Conservation (phyloP, 495 filamentous ascomycete species). For the Neurospora terricola region DNA sequence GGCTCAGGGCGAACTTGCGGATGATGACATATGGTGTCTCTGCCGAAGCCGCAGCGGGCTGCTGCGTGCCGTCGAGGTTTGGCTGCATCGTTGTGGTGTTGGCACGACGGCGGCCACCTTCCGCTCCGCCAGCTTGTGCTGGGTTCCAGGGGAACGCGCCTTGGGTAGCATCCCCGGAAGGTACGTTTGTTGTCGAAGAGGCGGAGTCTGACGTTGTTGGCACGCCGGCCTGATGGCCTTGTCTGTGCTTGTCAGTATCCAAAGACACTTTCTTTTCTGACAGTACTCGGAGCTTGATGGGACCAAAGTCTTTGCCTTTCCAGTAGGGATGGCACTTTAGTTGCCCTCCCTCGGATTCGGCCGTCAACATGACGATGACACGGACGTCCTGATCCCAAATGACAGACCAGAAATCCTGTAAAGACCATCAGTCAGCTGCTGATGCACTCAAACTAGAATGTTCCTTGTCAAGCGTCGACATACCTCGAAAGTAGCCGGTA, state of each 20-base stretch:
- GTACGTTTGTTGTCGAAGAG: conserved; percentile 3
- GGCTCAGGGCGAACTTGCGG: conserved; percentile 75
- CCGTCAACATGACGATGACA: conserved; percentile 91
- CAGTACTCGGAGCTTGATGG: conserved; percentile 62
- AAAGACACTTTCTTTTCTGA: conserved; percentile 74
- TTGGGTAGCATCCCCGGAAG: background rate
- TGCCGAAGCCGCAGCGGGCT: background rate
- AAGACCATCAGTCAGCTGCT: conserved; percentile 28
- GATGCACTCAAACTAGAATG: background rate
- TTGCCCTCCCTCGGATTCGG: conserved; percentile 91
- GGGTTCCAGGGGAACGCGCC: background rate
- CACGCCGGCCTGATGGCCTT: conserved; percentile 6
- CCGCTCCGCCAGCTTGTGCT: conserved; percentile 1
- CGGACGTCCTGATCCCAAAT: conserved; percentile 95
- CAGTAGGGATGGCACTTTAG: conserved; percentile 93
- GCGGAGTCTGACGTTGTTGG: conserved; percentile 6
- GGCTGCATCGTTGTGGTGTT: conserved; percentile 29
- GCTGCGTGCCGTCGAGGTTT: background rate
- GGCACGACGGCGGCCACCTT: conserved; percentile 30
- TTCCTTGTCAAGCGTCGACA: conserved; percentile 24
- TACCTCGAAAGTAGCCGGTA: conserved; percentile 87
- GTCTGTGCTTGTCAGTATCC: conserved; percentile 47
- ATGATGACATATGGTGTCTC: conserved; percentile 72
- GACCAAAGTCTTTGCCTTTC: conserved; percentile 70
- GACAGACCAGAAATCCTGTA: conserved; percentile 93